Evolutionary conservation across 169 alveolate genomes (phyloP).

Genomic region (Miamiensis avidus): DNA sequence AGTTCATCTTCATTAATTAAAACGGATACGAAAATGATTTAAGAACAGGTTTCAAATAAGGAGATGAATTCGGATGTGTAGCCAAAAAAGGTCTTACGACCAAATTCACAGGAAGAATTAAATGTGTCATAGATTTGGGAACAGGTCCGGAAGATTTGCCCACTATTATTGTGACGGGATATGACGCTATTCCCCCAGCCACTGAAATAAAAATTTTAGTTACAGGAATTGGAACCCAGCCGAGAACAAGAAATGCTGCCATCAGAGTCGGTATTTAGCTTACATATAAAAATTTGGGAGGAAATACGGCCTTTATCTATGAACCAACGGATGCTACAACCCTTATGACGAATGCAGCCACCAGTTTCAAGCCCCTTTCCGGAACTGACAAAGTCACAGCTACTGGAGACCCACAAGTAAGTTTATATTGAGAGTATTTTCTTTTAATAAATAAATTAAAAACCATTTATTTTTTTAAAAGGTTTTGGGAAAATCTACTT

Average conservation of each 20-base stretch:
- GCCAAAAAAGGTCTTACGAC: background rate
- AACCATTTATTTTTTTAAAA: no score
- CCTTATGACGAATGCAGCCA: background rate
- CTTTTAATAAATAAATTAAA: no score
- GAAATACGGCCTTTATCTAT: background rate
- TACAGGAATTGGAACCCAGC: background rate
- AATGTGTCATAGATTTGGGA: background rate
- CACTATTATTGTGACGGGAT: conserved; percentile 7
- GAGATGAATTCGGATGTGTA: conserved; percentile 15
- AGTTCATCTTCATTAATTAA: conserved; percentile 1
- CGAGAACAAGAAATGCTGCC: background rate
- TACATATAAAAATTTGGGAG: background rate
- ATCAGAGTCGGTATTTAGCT: background rate
- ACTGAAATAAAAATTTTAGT: background rate
- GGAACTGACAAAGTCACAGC: background rate
- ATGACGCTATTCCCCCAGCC: conserved; percentile 5
- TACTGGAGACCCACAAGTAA: background rate
- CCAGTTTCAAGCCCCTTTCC: background rate
- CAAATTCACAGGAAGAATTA: background rate
- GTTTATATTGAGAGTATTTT: no score
- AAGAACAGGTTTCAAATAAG: conserved; percentile 16
- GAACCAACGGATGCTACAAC: conserved; percentile 1
- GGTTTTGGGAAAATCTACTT: background rate
- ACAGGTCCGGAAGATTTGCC: conserved; percentile 23
- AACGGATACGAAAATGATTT: conserved; percentile 1